phyloP scores from a whole-genome alignment of 345 rosid species.

The Lumnitzera littorea region DNA sequence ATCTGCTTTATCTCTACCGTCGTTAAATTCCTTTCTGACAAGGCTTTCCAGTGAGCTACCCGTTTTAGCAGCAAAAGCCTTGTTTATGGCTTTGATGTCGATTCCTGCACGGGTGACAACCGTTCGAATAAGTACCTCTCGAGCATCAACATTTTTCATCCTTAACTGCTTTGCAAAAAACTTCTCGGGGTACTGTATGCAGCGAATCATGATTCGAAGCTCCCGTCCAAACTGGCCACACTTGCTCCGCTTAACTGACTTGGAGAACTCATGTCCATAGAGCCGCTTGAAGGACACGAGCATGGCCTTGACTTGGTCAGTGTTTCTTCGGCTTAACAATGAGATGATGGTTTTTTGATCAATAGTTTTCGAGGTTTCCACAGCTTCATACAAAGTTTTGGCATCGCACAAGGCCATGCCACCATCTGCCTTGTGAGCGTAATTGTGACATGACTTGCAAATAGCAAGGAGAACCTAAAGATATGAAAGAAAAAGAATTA shows the following conservation, averaged over 20 bases:
- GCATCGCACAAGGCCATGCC: slow-evolving; percentile 27
- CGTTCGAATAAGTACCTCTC: slow-evolving; percentile 14
- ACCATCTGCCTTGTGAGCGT: slow-evolving; percentile 12
- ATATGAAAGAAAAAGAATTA: background rate
- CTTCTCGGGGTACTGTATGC: slow-evolving; percentile 19
- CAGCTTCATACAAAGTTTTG: slow-evolving; percentile 23
- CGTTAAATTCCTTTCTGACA: slow-evolving; percentile 14
- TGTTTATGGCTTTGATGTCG: slow-evolving; percentile 18
- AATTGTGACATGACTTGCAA: slow-evolving; percentile 14
- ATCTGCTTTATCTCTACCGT: slow-evolving; percentile 1
- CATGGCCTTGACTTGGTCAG: slow-evolving; percentile 15
- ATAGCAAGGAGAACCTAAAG: slow-evolving; percentile 17
- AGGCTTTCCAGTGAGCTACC: slow-evolving; percentile 14
- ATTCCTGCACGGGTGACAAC: slow-evolving; percentile 9
- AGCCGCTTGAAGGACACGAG: slow-evolving; percentile 20
- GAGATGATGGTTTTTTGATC: slow-evolving; percentile 17
- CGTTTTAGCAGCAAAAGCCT: slow-evolving; percentile 17
- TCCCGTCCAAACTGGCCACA: slow-evolving; percentile 23
- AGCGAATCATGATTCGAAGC: slow-evolving; percentile 14
- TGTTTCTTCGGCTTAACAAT: slow-evolving; percentile 18
- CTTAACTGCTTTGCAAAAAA: slow-evolving; percentile 19
- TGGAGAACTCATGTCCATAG: slow-evolving; percentile 20
- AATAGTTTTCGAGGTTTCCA: slow-evolving; percentile 15
- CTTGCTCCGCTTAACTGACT: slow-evolving; percentile 15
- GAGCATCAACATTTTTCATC: slow-evolving; percentile 18